Percentiles rank a stretch among this genome's conserved stretches.
phyloP scores from a whole-genome alignment of 768 basidiomycete genomes.

The Pleurotus tuoliensis region DNA sequence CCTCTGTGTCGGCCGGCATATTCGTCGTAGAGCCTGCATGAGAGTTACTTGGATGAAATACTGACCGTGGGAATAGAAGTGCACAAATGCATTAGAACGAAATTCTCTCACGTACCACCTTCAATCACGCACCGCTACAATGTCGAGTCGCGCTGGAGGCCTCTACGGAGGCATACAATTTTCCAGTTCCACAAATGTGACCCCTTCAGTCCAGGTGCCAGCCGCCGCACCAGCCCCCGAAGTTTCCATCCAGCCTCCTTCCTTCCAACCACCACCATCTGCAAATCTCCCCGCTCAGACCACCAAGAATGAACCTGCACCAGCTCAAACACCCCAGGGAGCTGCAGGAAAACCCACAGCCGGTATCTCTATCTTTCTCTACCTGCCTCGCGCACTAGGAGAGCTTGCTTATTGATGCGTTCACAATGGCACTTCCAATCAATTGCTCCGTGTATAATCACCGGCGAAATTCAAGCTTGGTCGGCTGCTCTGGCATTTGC shows the following conservation, averaged over 20 bases:
- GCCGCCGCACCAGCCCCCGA: conserved; percentile 15
- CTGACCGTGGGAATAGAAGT: too few species aligned
- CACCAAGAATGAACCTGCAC: conserved; percentile 19
- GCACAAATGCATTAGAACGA: too few species aligned
- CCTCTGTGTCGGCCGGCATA: neutral
- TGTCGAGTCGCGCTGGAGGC: conserved; percentile 79
- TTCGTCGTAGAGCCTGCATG: neutral
- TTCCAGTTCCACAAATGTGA: conserved; percentile 61
- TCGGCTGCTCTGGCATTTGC: conserved; percentile 88
- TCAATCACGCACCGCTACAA: conserved; percentile 26
- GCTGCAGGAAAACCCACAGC: conserved; percentile 46
- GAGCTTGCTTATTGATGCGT: conserved; percentile 56
- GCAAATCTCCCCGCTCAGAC: conserved; percentile 12
- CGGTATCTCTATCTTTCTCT: conserved; percentile 53
- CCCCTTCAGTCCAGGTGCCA: conserved; percentile 33
- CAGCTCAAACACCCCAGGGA: conserved; percentile 24
- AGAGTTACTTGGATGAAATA: too few species aligned
- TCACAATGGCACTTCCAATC: conserved; percentile 13
- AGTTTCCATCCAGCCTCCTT: conserved; percentile 13
- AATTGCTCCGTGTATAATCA: conserved; percentile 26
- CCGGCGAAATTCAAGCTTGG: conserved; percentile 60
- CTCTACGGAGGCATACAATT: conserved; percentile 87
- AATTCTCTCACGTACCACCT: too few species aligned
- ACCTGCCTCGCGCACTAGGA: conserved; percentile 39
- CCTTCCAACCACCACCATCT: conserved; percentile 11